Base-by-base conservation (phyloP, 805 yeast genomes). In the Barnettozyma californica region DNA sequence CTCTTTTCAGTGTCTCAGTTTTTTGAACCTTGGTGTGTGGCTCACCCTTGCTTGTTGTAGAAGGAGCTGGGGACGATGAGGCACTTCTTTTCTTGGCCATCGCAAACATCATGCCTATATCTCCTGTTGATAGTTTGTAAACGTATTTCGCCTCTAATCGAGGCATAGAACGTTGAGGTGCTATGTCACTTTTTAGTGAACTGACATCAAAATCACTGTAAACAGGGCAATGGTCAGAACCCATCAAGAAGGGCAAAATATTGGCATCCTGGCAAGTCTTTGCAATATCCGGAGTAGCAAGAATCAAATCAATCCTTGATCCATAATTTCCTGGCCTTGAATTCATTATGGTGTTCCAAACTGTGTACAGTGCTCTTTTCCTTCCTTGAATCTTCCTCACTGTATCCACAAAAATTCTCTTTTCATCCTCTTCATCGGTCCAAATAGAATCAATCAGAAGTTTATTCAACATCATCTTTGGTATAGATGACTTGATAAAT, bases 211-310 rank as follows among this genome's bases (percentile, higher is more conserved):
- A 59, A 62, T 89, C 97, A 1, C 89, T 74, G 59, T 64, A 89
- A 0, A 89, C 79, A 0, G 99, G 99, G 64, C 98, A 92, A 66
- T 92, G 99, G 63, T 92, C 99, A 0, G 97, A 88, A 0, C 99
- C 99, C 62, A 77, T 69, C 1, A 91, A 58, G 40, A 73, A 73
- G 0, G 89, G 83, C 76, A 86, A 75, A n/a, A 87, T 86, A 38
- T 64, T 65, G 0, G 80, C 74, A 40, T 71, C 64, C 3, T 60
- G 52, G 1, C 76, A 61, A 9, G 47, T 36, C 0, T 59, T 47
- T 4, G 67, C 56, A 42, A 84, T 52, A 0, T 54, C 56, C 9
- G 66, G 52, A 23, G 84, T 75, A 0, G 76, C 65, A 7, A 90
- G 63, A 6, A 92, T 81, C 55, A 84, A 75, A 63, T 92, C 99